Evolutionary conservation across 2,329 filamentous ascomycete genomes (phyloP), one percentile per base, ranked within the genome.

Genomic region (Trichoderma sp.): DNA sequence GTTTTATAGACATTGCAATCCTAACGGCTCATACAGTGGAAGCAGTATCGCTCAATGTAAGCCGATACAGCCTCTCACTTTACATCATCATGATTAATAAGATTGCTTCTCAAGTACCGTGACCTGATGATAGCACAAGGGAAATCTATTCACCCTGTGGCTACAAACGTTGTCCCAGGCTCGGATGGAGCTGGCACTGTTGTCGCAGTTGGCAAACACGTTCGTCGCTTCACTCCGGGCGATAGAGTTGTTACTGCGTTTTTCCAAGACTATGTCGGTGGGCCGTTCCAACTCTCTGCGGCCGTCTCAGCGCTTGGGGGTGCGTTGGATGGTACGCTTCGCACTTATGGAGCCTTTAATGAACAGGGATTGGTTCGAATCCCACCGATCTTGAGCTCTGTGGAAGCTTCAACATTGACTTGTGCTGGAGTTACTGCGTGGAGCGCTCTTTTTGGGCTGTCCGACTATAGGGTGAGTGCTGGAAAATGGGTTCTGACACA

Each of bases 391-490:
- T 2, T 71, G 27, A 71, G 56, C 56, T 71, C 38, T 9, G 56
- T 71, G 9, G 35, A 71, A 14, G 68, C 56, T 8, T 62, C 68
- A 27, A 71, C 68, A 14, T 27, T 71, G 27, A 33, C 35, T 4
- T 71, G 68, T 50, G 35, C 59, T 27, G 68, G 68, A 27, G 59
- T 71, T 4, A 63, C 68, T 1, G 68, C 68, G 11, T 71, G 56
- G 68, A 71, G 38, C 24, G 68, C 68, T 24, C 68, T 71, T 35
- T 71, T 71, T 27, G 59, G 68, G 27, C 14, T 71, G 11, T 71
- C 59, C 14, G 68, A 63, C 21, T 71, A 71, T n/a, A 63, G n/a
- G 9, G 7, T 71, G 56, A 63, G 24, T 29, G 56, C 68, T 18
- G 68, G 68, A 6, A 59, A 71, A 62, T 71, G 59, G 68, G 56